These are phyloP conservation scores for Platanthera guangdongensis DNA, from an alignment of 106 monocot species.

Conservation along the genomic window DNA sequence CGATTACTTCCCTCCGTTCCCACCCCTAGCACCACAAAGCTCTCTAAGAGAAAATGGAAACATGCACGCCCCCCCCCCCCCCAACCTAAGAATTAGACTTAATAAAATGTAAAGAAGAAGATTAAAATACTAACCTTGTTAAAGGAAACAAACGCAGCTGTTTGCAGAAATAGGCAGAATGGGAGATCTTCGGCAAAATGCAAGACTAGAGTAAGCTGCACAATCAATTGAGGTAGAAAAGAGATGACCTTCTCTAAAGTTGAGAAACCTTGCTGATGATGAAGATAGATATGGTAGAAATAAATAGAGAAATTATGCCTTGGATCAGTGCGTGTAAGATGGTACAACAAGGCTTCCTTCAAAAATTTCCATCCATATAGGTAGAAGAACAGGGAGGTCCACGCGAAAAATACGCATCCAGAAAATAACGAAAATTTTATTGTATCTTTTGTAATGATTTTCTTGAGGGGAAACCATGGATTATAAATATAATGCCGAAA, in stretches of 20 bases:
- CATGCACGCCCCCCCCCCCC: too few species aligned
- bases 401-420: constrained; percentile 54
- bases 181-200: constrained; percentile 56
- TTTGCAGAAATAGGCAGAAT: constrained; percentile 83
- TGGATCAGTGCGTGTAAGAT: constrained; percentile 87
- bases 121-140: constrained; percentile 64
- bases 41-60: too few species aligned
- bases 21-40: too few species aligned
- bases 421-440: constrained; percentile 68
- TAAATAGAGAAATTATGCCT: constrained; percentile 95
- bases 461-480: constrained; percentile 14
- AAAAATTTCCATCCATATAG: constrained; percentile 93
- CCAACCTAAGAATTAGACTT: too few species aligned
- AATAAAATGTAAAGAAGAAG: not conserved
- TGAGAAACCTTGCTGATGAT: constrained; percentile 79
- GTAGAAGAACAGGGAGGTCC: constrained; percentile 34
- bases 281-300: constrained; percentile 90
- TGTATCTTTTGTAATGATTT: constrained; percentile 41
- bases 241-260: constrained; percentile 60
- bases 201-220: constrained; percentile 60
- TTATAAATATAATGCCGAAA: not conserved
- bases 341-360: constrained; percentile 83
- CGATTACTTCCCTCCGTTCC: too few species aligned
- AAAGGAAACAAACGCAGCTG: constrained; percentile 90
- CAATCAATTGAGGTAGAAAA: constrained; percentile 78